These are phyloP conservation scores for Metschnikowia borealis DNA, from an alignment of 805 yeast genomes.

Conservation along the genomic window DNA sequence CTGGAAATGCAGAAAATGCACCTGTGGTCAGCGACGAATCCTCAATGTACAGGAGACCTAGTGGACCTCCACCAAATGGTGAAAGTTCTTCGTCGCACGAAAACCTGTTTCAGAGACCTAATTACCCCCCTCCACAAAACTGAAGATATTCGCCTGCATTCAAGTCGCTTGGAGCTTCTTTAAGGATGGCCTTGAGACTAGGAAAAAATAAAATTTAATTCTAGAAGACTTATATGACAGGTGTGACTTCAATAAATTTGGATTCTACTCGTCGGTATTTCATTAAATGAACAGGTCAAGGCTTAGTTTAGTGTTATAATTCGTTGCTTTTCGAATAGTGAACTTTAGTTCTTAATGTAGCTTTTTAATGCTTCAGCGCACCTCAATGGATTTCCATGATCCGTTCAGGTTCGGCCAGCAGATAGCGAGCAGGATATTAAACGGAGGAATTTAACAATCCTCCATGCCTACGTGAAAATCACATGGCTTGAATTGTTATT, in stretches of 20 bases:
- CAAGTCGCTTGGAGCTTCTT: neutral
- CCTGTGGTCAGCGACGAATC: slow-evolving; percentile 2
- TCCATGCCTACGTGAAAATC: neutral
- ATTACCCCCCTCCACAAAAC: slow-evolving; percentile 3
- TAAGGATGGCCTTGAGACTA: neutral
- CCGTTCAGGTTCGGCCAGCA: neutral
- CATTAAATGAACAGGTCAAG: neutral
- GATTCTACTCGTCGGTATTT: neutral
- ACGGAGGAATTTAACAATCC: neutral
- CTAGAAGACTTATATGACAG: neutral
- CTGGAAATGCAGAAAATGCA: slow-evolving; percentile 1
- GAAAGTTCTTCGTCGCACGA: neutral
- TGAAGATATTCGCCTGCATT: neutral
- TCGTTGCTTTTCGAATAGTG: neutral
- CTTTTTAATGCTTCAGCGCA: neutral
- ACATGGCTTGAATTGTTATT: neutral
- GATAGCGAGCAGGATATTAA: neutral
- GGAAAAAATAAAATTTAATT: neutral
- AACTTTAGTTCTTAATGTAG: neutral
- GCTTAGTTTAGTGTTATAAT: neutral
- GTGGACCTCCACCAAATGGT: slow-evolving; percentile 11
- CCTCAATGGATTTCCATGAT: neutral
- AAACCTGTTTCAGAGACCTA: slow-evolving; percentile 1
- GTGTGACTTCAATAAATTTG: neutral
- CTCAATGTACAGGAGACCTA: slow-evolving; percentile 9